These are phyloP conservation scores for Hanseniaspora opuntiae DNA, from an alignment of 805 yeast genomes.

Conservation along the genomic window DNA sequence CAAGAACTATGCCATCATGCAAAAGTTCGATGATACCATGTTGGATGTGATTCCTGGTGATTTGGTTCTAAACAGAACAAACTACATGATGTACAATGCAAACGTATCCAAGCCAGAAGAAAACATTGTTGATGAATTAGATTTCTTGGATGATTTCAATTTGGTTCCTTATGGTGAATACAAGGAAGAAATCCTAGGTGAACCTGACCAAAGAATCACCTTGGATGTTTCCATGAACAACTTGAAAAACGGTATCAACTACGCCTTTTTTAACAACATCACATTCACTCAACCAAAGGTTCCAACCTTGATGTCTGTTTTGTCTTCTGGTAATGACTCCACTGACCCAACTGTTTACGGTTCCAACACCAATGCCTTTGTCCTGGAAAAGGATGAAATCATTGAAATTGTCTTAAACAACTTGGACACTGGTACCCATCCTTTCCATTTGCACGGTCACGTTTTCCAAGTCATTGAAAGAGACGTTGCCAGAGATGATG, in stretches of 20 bases:
- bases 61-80: constrained; percentile 59
- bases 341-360: constrained; percentile 51
- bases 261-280: constrained; percentile 90
- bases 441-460: constrained; percentile 91
- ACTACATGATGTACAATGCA: constrained; percentile 47
- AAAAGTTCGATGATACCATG: constrained; percentile 68
- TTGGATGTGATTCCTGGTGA: constrained; percentile 60
- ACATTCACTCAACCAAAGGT: constrained; percentile 71
- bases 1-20: constrained; percentile 69
- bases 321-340: constrained; percentile 53
- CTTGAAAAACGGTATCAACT: constrained; percentile 74
- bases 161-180: constrained; percentile 44
- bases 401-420: constrained; percentile 77
- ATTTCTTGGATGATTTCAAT: constrained; percentile 62
- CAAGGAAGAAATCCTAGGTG: constrained; percentile 41
- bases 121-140: constrained; percentile 34
- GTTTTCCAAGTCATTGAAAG: constrained; percentile 71
- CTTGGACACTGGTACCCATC: constrained; percentile 83
- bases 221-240: constrained; percentile 73
- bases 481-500: constrained; percentile 45
- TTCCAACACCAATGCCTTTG: constrained; percentile 60
- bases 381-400: constrained; percentile 41
- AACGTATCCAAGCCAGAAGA: constrained; percentile 31
- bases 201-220: constrained; percentile 56
- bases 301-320: constrained; percentile 70